Base-by-base conservation (phyloP, 2,329 filamentous ascomycete species). In the Lecanicillium sp. region DNA sequence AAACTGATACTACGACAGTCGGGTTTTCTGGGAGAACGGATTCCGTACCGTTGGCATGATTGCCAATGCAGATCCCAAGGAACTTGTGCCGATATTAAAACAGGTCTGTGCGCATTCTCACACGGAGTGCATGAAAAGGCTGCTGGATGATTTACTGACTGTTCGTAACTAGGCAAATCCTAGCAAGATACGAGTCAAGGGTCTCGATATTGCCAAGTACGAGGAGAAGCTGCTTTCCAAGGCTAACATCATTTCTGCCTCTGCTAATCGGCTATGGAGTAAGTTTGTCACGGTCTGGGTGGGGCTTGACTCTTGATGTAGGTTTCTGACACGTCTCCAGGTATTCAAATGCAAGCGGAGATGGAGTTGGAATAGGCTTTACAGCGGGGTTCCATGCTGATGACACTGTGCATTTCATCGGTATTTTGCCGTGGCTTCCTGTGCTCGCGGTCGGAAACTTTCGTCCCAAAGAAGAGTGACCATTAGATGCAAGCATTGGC, bases 1-100 rank as follows among this genome's bases (percentile, higher is more conserved):
- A 27, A 15, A 40, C 48, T 54, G 51, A 41, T 54, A 27, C 38
- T 14, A 5, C 10, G 9, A 21, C 20, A 69, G 66, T 4, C 61
- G 78, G 12, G 71, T 88, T 5, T 84, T 90, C 52, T 86, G 85
- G 73, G 86, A 90, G 49, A 88, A 85, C 60, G 86, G 86, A 2
- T 85, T 85, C 58, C 83, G 79, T 57, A 83, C 77, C 20, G 68
- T 89, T 23, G 79, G 81, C 29, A 73, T 78, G 3, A 70, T 90
- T 40, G 84, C 86, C 4, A 85, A 85, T 55, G 83, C 85, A 1
- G 77, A 85, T 51, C 75, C 81, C 0, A 74, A 74, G 51, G 84
- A 87, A 53, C 68, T 90, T 20, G 70, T 88, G 2, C 84, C 84
- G 6, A 68, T 90, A n/a, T 67, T 90, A 43, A 77, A 86, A 70